Percentiles rank a stretch among this genome's conserved stretches.
Evolutionary conservation across 768 basidiomycete species (phyloP).

Genomic region (Rhizopogon roseolus): DNA sequence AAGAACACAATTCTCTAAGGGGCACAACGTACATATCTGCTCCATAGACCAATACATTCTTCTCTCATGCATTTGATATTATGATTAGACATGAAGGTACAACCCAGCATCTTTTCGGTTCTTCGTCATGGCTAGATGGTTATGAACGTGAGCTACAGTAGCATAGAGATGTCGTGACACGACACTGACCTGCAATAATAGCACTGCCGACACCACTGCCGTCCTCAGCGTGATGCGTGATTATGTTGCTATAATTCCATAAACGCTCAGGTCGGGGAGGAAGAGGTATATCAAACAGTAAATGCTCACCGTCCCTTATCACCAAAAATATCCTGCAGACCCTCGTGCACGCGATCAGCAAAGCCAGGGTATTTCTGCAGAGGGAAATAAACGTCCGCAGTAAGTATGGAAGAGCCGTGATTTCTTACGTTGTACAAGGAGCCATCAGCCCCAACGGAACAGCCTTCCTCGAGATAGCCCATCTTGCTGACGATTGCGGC

Average conservation of each 20-base stretch:
- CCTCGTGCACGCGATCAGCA: slow-evolving; percentile 88
- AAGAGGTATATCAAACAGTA: not conserved
- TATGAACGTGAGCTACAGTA: slow-evolving; percentile 1
- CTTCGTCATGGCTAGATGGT: slow-evolving; percentile 79
- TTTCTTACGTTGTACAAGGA: slow-evolving; percentile 84
- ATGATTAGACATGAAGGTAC: slow-evolving; percentile 43
- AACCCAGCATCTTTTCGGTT: slow-evolving; percentile 64
- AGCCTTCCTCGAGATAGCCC: slow-evolving; percentile 88
- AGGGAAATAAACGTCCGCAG: not conserved
- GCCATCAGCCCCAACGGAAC: slow-evolving; percentile 88
- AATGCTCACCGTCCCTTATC: slow-evolving; percentile 80
- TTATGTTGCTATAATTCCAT: slow-evolving; percentile 63
- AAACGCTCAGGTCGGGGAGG: slow-evolving; percentile 44
- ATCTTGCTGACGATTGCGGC: slow-evolving; percentile 95
- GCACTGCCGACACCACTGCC: slow-evolving; percentile 91
- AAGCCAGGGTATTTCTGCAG: slow-evolving; percentile 97
- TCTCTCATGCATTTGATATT: not conserved
- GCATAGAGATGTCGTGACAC: slow-evolving; percentile 13
- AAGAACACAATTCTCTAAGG: not conserved
- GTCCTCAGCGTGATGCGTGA: slow-evolving; percentile 39
- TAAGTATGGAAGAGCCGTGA: slow-evolving; percentile 5
- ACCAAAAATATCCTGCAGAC: slow-evolving; percentile 91
- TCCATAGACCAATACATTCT: not conserved
- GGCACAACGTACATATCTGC: not conserved
- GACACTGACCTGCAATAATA: slow-evolving; percentile 76